Evolutionary conservation across 108 stramenopile genomes (phyloP).

Genomic region (Cyclotella sp.): DNA sequence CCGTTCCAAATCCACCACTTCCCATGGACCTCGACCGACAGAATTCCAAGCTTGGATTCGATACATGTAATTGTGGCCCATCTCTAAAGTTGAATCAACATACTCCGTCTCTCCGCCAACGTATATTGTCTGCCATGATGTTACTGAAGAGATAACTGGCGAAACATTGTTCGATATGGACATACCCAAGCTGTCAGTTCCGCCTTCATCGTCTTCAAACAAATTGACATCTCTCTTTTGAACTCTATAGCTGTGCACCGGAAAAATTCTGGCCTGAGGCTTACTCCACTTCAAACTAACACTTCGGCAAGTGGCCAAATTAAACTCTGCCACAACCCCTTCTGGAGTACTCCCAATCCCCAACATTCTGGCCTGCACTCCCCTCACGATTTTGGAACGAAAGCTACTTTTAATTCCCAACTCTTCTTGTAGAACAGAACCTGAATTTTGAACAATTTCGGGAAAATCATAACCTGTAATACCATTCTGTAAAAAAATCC

Average conservation of each 20-base stretch:
- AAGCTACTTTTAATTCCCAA: constrained; percentile 59
- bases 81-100: constrained; percentile 44
- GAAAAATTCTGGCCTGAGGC: constrained; percentile 45
- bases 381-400: constrained; percentile 48
- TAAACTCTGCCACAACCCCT: neutral
- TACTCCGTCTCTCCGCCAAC: constrained; percentile 51
- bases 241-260: constrained; percentile 69
- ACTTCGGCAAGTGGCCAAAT: constrained; percentile 41
- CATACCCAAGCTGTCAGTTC: neutral
- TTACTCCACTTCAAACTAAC: constrained; percentile 48
- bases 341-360: constrained; percentile 55
- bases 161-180: constrained; percentile 1
- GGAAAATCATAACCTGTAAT: constrained; percentile 76
- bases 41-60: constrained; percentile 63
- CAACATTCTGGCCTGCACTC: constrained; percentile 56
- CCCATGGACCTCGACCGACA: constrained; percentile 55
- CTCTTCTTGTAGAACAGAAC: constrained; percentile 49
- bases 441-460: constrained; percentile 63
- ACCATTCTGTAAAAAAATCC: constrained; percentile 54
- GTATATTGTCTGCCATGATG: constrained; percentile 51
- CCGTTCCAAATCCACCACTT: constrained; percentile 42
- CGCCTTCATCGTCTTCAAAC: constrained; percentile 12
- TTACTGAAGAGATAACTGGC: neutral
- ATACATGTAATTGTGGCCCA: constrained; percentile 54
- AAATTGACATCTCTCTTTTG: constrained; percentile 47